Evolutionary conservation across 495 filamentous ascomycete species (phyloP), one percentile per base, ranked within the genome.

Genomic region (Pseudomonodictys pantanalensis): DNA sequence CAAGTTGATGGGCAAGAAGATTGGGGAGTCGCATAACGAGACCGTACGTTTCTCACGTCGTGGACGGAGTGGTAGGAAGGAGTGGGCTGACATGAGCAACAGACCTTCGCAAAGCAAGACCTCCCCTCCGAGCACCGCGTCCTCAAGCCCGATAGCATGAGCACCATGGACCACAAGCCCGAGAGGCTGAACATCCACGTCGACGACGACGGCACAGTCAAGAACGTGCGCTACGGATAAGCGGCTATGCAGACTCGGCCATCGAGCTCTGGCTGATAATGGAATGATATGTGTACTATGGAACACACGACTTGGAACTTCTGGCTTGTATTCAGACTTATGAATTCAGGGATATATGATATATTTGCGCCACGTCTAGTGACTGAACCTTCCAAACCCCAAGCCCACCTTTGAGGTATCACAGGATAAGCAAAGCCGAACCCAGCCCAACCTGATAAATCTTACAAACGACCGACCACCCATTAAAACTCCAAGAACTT

Each of bases 1-100:
- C 71, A 89, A 90, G 78, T 76, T 92, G 15, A 81, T 85, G 49
- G 88, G 89, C 58, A 92, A 92, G 83, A 89, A 82, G 68, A 69
- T 84, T 38, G 77, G 75, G 23, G 81, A 84, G 5, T 48, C 60
- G 8, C 65, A 68, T 7, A 74, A 83, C 71, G 74, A 75, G 33
- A 71, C 67, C 9, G 83, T 85, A 70, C 50, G 77, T 51, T 35
- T 26, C 26, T 29, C 58, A 22, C 47, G 18, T 23, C 35, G 20
- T 18, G 3, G 10, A 3, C 33, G 8, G 32, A 33, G 30, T 52
- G 29, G 25, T 18, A 29, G 41, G 12, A 20, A 47, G 26, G 41
- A 30, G 3, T 32, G 12, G 9, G 28, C 22, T 53, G 57, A 47
- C 41, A 35, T 23, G n/a, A 33, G 10, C 33, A 41, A 20, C 43